Conservation (phyloP, 2,329 filamentous ascomycete genomes). For the Aurifilum marmelostoma region DNA sequence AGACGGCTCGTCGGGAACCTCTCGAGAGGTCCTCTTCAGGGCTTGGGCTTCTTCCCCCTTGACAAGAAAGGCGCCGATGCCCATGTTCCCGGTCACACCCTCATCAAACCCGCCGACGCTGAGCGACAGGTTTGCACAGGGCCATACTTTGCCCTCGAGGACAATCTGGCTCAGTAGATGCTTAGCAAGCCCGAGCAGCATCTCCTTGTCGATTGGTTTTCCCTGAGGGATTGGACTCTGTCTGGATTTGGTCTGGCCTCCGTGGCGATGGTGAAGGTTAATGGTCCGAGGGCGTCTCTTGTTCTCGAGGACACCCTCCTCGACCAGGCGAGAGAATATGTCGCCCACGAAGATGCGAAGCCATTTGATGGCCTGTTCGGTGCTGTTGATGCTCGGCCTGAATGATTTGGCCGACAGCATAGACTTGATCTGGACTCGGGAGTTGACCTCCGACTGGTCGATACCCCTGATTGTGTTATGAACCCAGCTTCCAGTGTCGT, state of each 20-base stretch:
- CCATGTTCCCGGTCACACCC: constrained; percentile 78
- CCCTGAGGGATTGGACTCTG: constrained; percentile 77
- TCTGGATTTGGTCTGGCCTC: constrained; percentile 73
- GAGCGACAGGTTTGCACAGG: constrained; percentile 86
- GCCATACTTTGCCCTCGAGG: constrained; percentile 80
- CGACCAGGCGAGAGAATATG: constrained; percentile 85
- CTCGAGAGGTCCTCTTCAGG: constrained; percentile 45
- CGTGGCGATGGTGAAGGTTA: constrained; percentile 80
- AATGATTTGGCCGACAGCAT: constrained; percentile 98
- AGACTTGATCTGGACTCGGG: constrained; percentile 90
- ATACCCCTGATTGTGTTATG: constrained; percentile 83
- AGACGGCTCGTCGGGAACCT: constrained; percentile 35
- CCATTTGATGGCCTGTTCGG: constrained; percentile 83
- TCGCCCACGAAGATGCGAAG: constrained; percentile 89
- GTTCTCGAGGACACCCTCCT: constrained; percentile 88
- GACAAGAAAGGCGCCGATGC: constrained; percentile 84
- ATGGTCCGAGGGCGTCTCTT: constrained; percentile 84
- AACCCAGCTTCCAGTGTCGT: constrained; percentile 85
- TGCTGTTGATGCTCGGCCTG: constrained; percentile 75
- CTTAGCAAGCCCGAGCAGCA: constrained; percentile 76
- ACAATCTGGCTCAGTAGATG: constrained; percentile 77
- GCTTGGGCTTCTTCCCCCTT: constrained; percentile 68
- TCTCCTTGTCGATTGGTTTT: constrained; percentile 70
- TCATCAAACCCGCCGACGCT: constrained; percentile 94
- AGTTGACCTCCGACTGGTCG: constrained; percentile 85